Percentiles rank a stretch among this genome's conserved stretches.
phyloP scores from a whole-genome alignment of 768 basidiomycete genomes.

The Amanita inopinata region DNA sequence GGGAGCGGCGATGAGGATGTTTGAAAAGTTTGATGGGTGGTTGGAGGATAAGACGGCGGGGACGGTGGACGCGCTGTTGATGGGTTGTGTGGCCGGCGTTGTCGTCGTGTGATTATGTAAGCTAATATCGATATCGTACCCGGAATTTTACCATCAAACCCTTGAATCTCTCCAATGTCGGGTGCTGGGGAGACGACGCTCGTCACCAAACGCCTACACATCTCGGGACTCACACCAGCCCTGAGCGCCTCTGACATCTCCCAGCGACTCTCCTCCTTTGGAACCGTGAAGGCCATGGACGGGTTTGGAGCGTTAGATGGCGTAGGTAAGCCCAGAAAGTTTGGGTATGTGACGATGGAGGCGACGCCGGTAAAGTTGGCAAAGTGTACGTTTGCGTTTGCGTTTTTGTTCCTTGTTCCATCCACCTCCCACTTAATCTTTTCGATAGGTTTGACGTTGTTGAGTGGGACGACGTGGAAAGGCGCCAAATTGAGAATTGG shows the following conservation, averaged over 20 bases:
- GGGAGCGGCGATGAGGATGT: constrained; percentile 56
- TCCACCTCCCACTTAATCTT: constrained; percentile 6
- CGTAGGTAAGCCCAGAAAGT: constrained; percentile 58
- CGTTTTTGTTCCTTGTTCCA: background rate
- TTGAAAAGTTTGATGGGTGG: constrained; percentile 70
- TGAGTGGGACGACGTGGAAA: constrained; percentile 82
- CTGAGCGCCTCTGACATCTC: constrained; percentile 50
- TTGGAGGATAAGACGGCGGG: constrained; percentile 53
- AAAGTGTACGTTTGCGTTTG: constrained; percentile 41
- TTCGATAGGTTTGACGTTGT: constrained; percentile 52
- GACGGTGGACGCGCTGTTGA: constrained; percentile 56
- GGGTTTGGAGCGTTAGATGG: constrained; percentile 59
- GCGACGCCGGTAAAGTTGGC: constrained; percentile 48
- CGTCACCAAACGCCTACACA: constrained; percentile 54
- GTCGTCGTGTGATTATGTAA: constrained; percentile 22
- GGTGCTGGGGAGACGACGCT: too few species aligned
- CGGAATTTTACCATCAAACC: background rate
- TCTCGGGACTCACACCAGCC: constrained; percentile 67
- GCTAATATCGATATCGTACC: background rate
- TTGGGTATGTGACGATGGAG: constrained; percentile 66
- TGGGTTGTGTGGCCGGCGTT: constrained; percentile 66
- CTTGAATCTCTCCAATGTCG: too few species aligned
- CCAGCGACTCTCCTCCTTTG: constrained; percentile 53
- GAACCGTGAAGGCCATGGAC: constrained; percentile 57
- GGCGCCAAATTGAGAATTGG: constrained; percentile 78